Evolutionary conservation across 1,139 yeast genomes (phyloP).

Genomic region (Lodderomyces theae): DNA sequence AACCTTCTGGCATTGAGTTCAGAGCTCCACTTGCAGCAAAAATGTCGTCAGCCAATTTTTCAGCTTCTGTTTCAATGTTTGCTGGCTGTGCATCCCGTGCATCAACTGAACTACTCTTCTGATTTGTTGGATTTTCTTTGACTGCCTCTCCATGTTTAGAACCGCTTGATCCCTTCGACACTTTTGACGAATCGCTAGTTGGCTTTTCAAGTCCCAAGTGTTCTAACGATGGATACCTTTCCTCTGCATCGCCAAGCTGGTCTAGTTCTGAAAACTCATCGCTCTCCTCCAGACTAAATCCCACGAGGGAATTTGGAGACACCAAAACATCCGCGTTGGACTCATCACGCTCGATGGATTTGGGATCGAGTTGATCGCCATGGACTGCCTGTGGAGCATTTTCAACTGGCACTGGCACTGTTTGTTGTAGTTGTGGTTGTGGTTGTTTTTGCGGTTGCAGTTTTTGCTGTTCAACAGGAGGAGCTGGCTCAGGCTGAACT

Average conservation of each 20-base stretch:
- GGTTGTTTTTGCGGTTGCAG: not conserved
- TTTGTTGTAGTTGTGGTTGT: constrained; percentile 1
- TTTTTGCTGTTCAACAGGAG: too few relatives aligned
- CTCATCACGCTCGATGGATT: not conserved
- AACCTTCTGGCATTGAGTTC: not conserved
- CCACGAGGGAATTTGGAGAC: constrained; percentile 6
- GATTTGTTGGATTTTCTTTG: not conserved
- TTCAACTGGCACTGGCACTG: not conserved
- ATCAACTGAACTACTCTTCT: constrained; percentile 20
- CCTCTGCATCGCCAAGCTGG: constrained; percentile 41
- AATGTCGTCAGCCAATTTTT: constrained; percentile 41
- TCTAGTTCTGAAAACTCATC: constrained; percentile 23
- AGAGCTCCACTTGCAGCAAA: constrained; percentile 17
- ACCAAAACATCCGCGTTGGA: not conserved
- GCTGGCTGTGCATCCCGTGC: constrained; percentile 32
- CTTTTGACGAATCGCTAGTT: constrained; percentile 1
- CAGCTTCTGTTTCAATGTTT: constrained; percentile 27
- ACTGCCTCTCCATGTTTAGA: constrained; percentile 1
- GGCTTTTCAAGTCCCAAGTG: constrained; percentile 25
- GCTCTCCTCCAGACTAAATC: constrained; percentile 14
- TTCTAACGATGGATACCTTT: constrained; percentile 45
- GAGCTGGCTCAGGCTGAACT: not conserved
- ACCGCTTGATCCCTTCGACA: constrained; percentile 8
- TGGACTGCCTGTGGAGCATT: too few relatives aligned
- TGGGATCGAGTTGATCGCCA: not conserved